Evolutionary conservation across 2,329 filamentous ascomycete genomes (phyloP).

Genomic region (Clonostachys chloroleuca): DNA sequence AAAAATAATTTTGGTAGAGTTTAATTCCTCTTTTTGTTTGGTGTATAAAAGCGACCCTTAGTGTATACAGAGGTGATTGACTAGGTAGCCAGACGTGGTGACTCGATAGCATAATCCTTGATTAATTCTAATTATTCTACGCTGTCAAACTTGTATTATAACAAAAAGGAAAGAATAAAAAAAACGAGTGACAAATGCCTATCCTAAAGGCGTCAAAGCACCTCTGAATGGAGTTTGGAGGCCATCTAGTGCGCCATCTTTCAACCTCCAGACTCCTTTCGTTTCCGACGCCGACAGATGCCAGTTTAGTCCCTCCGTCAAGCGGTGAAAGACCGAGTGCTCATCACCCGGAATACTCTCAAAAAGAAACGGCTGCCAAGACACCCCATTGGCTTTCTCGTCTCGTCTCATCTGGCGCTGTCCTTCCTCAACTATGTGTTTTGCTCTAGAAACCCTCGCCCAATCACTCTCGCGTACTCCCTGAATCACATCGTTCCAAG

Average conservation of each 20-base stretch:
- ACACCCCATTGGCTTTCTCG: constrained; percentile 39
- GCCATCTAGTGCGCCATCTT: constrained; percentile 8
- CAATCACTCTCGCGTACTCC: constrained; percentile 73
- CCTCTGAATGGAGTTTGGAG: no score
- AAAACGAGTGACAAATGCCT: no score
- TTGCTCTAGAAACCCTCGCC: constrained; percentile 65
- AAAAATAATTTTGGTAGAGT: no score
- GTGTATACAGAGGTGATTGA: no score
- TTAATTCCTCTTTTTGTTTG: no score
- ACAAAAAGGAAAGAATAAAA: no score
- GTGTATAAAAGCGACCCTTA: no score
- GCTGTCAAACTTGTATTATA: no score
- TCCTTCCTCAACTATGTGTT: constrained; percentile 75
- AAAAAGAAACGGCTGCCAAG: constrained; percentile 36
- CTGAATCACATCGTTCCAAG: constrained; percentile 73
- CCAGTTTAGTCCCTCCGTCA: constrained; percentile 19
- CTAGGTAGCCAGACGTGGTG: no score
- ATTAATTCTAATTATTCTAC: no score
- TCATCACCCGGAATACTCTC: constrained; percentile 12
- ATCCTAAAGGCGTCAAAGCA: no score
- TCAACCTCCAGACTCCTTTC: constrained; percentile 30
- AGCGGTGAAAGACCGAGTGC: constrained; percentile 20
- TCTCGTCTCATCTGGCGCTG: constrained; percentile 70
- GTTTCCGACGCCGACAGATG: constrained; percentile 24
- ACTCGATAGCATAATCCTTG: no score